Evolutionary conservation across 129 eudicot genomes (phyloP).

Genomic region (Ambrosia trifida): DNA sequence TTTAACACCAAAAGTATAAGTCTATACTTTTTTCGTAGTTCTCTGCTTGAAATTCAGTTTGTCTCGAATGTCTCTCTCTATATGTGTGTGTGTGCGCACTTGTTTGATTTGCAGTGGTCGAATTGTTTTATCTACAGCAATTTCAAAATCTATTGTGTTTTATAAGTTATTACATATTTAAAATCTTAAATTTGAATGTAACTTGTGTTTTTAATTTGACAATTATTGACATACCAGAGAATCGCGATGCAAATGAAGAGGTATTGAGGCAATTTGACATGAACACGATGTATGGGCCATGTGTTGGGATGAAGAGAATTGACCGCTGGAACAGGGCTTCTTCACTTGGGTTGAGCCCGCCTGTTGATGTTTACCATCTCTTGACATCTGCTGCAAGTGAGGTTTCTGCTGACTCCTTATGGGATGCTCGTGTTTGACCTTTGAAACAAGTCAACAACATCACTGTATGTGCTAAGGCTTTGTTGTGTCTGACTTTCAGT

Average conservation of each 20-base stretch:
- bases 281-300: conserved; percentile 85
- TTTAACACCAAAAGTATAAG: too few species aligned
- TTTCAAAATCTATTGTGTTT: background rate
- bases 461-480: background rate
- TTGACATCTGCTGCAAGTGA: conserved; percentile 33
- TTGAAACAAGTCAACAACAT: background rate
- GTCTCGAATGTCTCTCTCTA: background rate
- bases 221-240: conserved; percentile 38
- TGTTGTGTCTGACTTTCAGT: conserved; percentile 10
- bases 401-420: conserved; percentile 50
- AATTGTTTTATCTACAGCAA: background rate
- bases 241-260: conserved; percentile 63
- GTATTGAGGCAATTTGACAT: conserved; percentile 85
- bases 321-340: conserved; percentile 84
- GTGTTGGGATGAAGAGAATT: conserved; percentile 76
- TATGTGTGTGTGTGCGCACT: background rate
- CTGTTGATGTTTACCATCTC: conserved; percentile 48
- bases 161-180: background rate
- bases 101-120: background rate
- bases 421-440: conserved; percentile 73
- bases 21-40: background rate
- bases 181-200: background rate
- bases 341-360: conserved; percentile 67
- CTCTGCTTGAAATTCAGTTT: background rate
- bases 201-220: background rate